Conservation (phyloP, 2,329 filamentous ascomycete genomes). For the Tolypocladium cylindrosporum region DNA sequence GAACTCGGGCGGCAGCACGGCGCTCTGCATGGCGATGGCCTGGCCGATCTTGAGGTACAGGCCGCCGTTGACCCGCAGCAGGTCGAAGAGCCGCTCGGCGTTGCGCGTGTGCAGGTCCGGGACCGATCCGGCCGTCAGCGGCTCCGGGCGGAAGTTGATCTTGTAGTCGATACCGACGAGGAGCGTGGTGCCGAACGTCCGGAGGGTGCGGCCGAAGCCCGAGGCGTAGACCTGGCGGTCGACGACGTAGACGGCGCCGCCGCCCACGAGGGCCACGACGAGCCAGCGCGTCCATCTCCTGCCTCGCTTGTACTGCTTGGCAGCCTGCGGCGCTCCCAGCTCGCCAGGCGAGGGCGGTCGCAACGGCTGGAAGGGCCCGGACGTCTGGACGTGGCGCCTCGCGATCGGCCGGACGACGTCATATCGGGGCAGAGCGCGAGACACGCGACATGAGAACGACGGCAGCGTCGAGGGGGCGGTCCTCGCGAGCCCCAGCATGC, state of each 20-base stretch:
- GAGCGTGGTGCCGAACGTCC: constrained; percentile 72
- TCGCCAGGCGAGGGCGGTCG: constrained; percentile 70
- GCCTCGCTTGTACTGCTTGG: constrained; percentile 60
- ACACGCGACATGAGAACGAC: constrained; percentile 6
- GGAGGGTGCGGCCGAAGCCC: constrained; percentile 64
- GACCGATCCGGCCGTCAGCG: constrained; percentile 62
- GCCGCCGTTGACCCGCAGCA: constrained; percentile 80
- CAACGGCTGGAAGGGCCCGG: constrained; percentile 50
- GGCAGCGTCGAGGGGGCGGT: constrained; percentile 4
- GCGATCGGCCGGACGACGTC: constrained; percentile 2
- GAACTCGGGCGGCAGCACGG: constrained; percentile 85
- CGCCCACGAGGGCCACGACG: constrained; percentile 46
- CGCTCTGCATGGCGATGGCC: constrained; percentile 96
- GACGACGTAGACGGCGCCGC: constrained; percentile 53
- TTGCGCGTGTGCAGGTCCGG: constrained; percentile 73
- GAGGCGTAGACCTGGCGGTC: constrained; percentile 73
- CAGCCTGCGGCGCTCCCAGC: constrained; percentile 60
- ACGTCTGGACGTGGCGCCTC: constrained; percentile 18
- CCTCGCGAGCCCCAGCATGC: constrained; percentile 14
- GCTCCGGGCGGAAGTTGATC: constrained; percentile 80
- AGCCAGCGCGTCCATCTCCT: constrained; percentile 72
- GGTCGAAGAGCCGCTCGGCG: constrained; percentile 70
- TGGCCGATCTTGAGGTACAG: constrained; percentile 97
- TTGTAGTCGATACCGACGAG: constrained; percentile 89
- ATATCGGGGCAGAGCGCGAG: neutral